A percentile compares a stretch with the other conserved stretches of the same genome.
These are phyloP conservation scores for Salix dunnii DNA, from an alignment of 345 rosid species.

Conservation along the genomic window DNA sequence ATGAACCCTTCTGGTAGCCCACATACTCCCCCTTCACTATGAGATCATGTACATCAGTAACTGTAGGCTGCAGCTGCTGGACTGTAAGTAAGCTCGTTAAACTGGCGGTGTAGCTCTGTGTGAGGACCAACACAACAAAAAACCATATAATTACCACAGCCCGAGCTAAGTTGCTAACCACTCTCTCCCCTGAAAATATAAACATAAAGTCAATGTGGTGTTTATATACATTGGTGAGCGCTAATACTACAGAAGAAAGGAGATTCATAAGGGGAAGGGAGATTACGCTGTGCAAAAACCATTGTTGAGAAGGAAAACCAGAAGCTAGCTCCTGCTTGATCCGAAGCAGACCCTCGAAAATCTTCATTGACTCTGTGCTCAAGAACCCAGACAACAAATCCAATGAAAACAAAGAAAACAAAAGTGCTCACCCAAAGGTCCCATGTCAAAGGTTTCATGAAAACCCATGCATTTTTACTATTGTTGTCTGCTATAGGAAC, in stretches of 20 bases:
- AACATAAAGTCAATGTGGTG: neutral
- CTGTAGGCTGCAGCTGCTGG: conserved; percentile 47
- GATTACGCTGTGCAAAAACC: conserved; percentile 45
- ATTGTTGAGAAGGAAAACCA: conserved; percentile 81
- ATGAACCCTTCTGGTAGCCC: conserved; percentile 45
- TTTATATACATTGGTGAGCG: neutral
- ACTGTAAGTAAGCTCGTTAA: conserved; percentile 57
- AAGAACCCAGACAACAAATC: conserved; percentile 62
- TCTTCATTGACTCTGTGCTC: conserved; percentile 65
- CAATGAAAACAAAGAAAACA: conserved; percentile 52
- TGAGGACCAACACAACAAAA: conserved; percentile 61
- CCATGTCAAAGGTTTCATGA: conserved; percentile 60
- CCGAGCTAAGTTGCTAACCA: conserved; percentile 47
- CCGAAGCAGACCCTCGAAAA: conserved; percentile 44
- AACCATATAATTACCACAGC: conserved; percentile 55
- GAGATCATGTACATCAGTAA: conserved; percentile 37
- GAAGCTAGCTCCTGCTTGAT: conserved; percentile 51
- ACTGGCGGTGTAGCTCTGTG: conserved; percentile 73
- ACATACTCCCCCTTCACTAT: conserved; percentile 33
- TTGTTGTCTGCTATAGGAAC: conserved; percentile 43
- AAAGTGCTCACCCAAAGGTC: conserved; percentile 58
- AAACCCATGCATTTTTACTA: conserved; percentile 54
- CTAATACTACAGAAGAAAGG: neutral
- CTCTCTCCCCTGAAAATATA: conserved; percentile 49
- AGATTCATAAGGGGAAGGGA: neutral